A percentile compares a stretch with the other conserved stretches of the same genome.
Evolutionary conservation across 805 yeast genomes (phyloP).

Genomic region (Lipomyces sp.): DNA sequence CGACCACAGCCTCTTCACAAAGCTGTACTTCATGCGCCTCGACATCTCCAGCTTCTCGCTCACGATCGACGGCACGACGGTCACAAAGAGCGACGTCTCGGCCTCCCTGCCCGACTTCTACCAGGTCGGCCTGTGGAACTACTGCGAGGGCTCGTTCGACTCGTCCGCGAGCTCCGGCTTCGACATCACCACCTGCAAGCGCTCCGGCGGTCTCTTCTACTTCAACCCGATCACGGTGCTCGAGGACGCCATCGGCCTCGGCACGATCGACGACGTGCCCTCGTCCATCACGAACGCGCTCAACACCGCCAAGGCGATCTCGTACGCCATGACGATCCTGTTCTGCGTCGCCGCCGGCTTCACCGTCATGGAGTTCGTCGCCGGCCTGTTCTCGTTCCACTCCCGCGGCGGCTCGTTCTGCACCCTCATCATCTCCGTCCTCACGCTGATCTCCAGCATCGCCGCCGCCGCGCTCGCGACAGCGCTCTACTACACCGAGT

Average conservation of each 20-base stretch:
- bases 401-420: constrained; percentile 47
- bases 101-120: constrained; percentile 48
- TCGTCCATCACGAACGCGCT: constrained; percentile 56
- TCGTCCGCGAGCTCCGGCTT: constrained; percentile 33
- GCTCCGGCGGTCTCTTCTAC: constrained; percentile 53
- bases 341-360: constrained; percentile 49
- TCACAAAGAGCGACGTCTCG: constrained; percentile 27
- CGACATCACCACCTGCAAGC: constrained; percentile 49
- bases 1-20: constrained; percentile 43
- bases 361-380: constrained; percentile 40
- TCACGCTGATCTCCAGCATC: constrained; percentile 40
- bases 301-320: constrained; percentile 46
- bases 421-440: constrained; percentile 45
- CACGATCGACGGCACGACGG: constrained; percentile 25
- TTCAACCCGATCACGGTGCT: constrained; percentile 51
- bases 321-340: constrained; percentile 59
- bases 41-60: constrained; percentile 42
- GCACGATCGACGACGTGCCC: constrained; percentile 31
- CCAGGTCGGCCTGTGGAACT: constrained; percentile 62
- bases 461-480: constrained; percentile 57
- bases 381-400: constrained; percentile 47
- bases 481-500: constrained; percentile 53
- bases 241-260: constrained; percentile 30
- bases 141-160: constrained; percentile 48
- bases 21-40: constrained; percentile 49